Evolutionary conservation across 73 alveolate genomes (phyloP).

Genomic region (Urostyla sp.): DNA sequence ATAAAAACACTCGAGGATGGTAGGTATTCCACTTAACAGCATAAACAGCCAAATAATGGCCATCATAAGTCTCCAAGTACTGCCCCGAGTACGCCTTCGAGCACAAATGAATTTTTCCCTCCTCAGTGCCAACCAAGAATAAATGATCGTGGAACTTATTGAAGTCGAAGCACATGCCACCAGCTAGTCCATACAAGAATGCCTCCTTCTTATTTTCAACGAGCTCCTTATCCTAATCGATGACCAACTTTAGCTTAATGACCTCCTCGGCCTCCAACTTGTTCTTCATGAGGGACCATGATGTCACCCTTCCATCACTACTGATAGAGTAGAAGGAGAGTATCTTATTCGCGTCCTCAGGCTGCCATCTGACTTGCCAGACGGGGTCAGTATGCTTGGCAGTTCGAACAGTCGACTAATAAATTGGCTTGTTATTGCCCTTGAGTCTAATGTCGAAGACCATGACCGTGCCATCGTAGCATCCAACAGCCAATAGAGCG

Average conservation of each 20-base stretch:
- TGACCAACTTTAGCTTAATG: constrained; percentile 79
- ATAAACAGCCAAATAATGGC: constrained; percentile 99
- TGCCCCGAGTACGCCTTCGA: constrained; percentile 98
- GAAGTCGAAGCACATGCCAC: constrained; percentile 99
- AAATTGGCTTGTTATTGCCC: constrained; percentile 94
- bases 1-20: constrained; percentile 97
- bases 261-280: constrained; percentile 95
- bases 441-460: constrained; percentile 98
- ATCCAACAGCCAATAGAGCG: constrained; percentile 99
- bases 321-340: constrained; percentile 96
- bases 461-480: constrained; percentile 99
- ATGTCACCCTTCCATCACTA: constrained; percentile 99
- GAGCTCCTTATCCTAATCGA: constrained; percentile 73
- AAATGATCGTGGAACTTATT: constrained; percentile 94
- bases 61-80: constrained; percentile 93
- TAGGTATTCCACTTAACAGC: constrained; percentile 98
- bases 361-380: constrained; percentile 98
- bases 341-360: constrained; percentile 88
- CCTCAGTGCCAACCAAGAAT: constrained; percentile 99
- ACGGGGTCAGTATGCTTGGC: constrained; percentile 99
- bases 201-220: constrained; percentile 83
- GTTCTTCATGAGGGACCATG: constrained; percentile 97
- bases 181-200: constrained; percentile 96
- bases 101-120: constrained; percentile 99
- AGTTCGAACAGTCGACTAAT: constrained; percentile 96